Conservation (phyloP, 176 grass and related monocot species). For the Oryza meyeriana region DNA sequence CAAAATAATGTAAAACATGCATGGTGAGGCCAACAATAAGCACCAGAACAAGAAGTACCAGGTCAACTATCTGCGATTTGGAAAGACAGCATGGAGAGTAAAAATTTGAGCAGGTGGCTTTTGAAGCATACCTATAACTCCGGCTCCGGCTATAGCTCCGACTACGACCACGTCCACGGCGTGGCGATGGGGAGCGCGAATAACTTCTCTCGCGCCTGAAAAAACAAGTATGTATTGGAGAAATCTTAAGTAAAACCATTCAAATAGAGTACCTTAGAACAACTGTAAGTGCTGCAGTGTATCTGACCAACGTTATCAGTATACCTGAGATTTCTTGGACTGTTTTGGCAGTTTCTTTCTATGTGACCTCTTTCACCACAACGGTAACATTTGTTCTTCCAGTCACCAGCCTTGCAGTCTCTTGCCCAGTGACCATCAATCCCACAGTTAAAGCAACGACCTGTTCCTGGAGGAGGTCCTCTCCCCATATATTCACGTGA, state of each 20-base stretch:
- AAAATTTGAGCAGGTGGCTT: not conserved
- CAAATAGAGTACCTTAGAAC: not conserved
- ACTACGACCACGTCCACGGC: slow-evolving; percentile 55
- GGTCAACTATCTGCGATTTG: not conserved
- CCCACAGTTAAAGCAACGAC: slow-evolving; percentile 94
- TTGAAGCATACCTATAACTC: slow-evolving; percentile 61
- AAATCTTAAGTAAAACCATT: not conserved
- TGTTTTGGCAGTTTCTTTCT: slow-evolving; percentile 98
- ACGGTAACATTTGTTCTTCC: slow-evolving; percentile 99
- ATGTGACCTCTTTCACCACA: slow-evolving; percentile 96
- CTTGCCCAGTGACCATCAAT: slow-evolving; percentile 98
- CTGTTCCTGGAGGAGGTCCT: slow-evolving; percentile 89
- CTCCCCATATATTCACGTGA: slow-evolving; percentile 85
- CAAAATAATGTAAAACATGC: not conserved
- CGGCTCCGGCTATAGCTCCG: slow-evolving; percentile 80
- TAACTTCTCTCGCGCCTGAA: slow-evolving; percentile 68
- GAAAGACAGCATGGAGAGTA: not conserved
- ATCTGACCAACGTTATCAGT: not conserved
- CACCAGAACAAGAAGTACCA: no score
- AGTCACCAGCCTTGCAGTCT: slow-evolving; percentile 96
- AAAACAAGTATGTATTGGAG: not conserved
- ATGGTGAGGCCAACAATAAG: not conserved
- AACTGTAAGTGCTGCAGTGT: not conserved
- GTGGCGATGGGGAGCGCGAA: slow-evolving; percentile 74
- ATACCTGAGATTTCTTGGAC: slow-evolving; percentile 79